Percentiles rank a stretch among this genome's conserved stretches.
These are phyloP conservation scores for Ophiostoma pallidulum DNA, from an alignment of 2,329 filamentous ascomycete genomes.

Conservation along the genomic window DNA sequence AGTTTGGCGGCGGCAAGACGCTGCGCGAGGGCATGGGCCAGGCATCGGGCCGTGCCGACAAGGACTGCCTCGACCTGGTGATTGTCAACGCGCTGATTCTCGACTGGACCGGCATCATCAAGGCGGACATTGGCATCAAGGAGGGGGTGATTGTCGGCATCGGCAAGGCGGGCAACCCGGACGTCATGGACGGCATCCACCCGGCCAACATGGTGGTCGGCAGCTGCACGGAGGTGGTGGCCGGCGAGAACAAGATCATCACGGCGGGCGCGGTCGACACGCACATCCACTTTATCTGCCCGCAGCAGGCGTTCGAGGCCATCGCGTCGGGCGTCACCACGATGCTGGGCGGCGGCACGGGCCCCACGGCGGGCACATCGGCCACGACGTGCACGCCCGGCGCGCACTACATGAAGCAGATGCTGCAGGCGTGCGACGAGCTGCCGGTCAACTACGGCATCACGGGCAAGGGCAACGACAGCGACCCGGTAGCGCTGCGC, in stretches of 20 bases:
- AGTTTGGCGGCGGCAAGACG: constrained; percentile 91
- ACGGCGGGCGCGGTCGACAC: constrained; percentile 85
- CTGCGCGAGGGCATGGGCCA: constrained; percentile 94
- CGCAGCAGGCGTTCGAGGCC: constrained; percentile 78
- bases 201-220: constrained; percentile 66
- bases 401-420: constrained; percentile 70
- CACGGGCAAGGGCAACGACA: constrained; percentile 90
- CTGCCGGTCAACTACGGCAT: constrained; percentile 84
- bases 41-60: constrained; percentile 64
- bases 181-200: constrained; percentile 84
- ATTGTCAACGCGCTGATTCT: constrained; percentile 84
- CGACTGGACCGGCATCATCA: constrained; percentile 89
- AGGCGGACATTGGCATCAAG: constrained; percentile 93
- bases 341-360: constrained; percentile 82
- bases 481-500: constrained; percentile 56
- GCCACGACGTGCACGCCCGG: constrained; percentile 92
- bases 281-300: constrained; percentile 92
- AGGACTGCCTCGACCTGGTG: constrained; percentile 70
- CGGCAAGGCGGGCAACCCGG: constrained; percentile 93
- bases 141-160: constrained; percentile 77
- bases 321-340: constrained; percentile 82
- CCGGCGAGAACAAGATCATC: constrained; percentile 81
- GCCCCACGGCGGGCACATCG: constrained; percentile 81
- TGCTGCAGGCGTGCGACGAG: constrained; percentile 78
- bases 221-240: constrained; percentile 83